A percentile compares a stretch with the other conserved stretches of the same genome.
Conservation (phyloP, 2,329 filamentous ascomycete genomes). For the Fusarium ramigenum region DNA sequence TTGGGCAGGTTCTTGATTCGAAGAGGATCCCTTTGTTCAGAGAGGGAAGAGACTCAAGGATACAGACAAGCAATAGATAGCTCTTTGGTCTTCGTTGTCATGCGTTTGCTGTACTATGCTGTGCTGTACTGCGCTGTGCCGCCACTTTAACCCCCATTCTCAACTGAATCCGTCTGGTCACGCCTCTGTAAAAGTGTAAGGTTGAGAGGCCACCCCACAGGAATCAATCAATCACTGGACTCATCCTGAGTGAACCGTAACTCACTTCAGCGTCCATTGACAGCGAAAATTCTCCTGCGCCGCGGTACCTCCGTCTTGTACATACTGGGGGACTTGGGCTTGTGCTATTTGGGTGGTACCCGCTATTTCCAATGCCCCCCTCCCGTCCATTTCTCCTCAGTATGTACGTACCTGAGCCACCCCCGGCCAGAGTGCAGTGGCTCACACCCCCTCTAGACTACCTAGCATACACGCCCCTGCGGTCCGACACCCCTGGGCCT, state of each 20-base stretch:
- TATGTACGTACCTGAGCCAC: slow-evolving; percentile 21
- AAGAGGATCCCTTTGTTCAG: not conserved
- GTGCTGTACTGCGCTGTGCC: not conserved
- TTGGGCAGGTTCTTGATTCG: slow-evolving; percentile 22
- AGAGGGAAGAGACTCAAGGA: slow-evolving; percentile 9
- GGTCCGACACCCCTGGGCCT: slow-evolving; percentile 18
- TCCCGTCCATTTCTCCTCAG: not conserved
- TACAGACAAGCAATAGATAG: slow-evolving; percentile 20
- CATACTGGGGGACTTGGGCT: slow-evolving; percentile 39
- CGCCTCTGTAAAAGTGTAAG: slow-evolving; percentile 7
- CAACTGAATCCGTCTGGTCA: slow-evolving; percentile 16
- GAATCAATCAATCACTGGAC: slow-evolving; percentile 18
- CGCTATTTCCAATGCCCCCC: slow-evolving; percentile 7
- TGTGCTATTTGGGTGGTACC: slow-evolving; percentile 13
- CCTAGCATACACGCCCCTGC: slow-evolving; percentile 5
- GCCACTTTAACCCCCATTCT: slow-evolving; percentile 18
- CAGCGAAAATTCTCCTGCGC: slow-evolving; percentile 29
- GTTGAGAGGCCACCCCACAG: slow-evolving; percentile 25
- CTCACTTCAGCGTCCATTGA: slow-evolving; percentile 1
- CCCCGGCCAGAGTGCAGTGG: not conserved
- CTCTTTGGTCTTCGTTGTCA: not conserved
- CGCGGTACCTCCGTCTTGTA: slow-evolving; percentile 43
- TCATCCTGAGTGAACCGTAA: not conserved
- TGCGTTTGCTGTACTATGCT: not conserved
- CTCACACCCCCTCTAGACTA: not conserved